Evolutionary conservation across 345 rosid species (phyloP).

Genomic region (Boechera stricta): DNA sequence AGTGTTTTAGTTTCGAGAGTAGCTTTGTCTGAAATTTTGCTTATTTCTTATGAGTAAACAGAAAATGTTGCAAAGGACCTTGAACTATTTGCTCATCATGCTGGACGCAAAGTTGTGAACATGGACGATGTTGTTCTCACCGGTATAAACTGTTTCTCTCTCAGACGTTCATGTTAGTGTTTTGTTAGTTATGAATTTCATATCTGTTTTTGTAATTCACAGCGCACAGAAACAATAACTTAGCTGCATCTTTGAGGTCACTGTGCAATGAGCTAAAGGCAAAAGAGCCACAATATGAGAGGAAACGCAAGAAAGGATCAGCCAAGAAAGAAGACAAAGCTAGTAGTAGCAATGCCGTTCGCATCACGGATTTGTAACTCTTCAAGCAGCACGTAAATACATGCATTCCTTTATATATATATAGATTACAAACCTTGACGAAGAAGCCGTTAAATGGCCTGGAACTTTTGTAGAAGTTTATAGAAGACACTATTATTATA

Average conservation of each 20-base stretch:
- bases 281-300: slow-evolving; percentile 74
- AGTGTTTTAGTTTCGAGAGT: slow-evolving; percentile 4
- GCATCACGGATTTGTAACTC: slow-evolving; percentile 41
- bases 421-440: not conserved
- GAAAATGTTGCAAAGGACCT: slow-evolving; percentile 81
- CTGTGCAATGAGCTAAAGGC: slow-evolving; percentile 66
- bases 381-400: not conserved
- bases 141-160: slow-evolving; percentile 49
- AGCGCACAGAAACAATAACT: slow-evolving; percentile 89
- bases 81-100: slow-evolving; percentile 88
- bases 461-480: not conserved
- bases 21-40: slow-evolving; percentile 17
- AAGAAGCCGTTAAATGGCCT: slow-evolving; percentile 11
- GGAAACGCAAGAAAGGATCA: slow-evolving; percentile 69
- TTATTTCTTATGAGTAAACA: slow-evolving; percentile 42
- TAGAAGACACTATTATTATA: not conserved
- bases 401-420: not conserved
- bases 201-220: slow-evolving; percentile 35
- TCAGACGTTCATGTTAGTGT: not conserved
- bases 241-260: slow-evolving; percentile 65
- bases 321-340: slow-evolving; percentile 57
- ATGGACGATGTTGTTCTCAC: slow-evolving; percentile 87
- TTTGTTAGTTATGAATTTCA: slow-evolving; percentile 46
- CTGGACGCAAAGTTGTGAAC: slow-evolving; percentile 83
- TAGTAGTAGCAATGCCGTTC: slow-evolving; percentile 43